Evolutionary conservation across 1,284 basidiomycete genomes (phyloP).

Genomic region (Inonotus hispidus): DNA sequence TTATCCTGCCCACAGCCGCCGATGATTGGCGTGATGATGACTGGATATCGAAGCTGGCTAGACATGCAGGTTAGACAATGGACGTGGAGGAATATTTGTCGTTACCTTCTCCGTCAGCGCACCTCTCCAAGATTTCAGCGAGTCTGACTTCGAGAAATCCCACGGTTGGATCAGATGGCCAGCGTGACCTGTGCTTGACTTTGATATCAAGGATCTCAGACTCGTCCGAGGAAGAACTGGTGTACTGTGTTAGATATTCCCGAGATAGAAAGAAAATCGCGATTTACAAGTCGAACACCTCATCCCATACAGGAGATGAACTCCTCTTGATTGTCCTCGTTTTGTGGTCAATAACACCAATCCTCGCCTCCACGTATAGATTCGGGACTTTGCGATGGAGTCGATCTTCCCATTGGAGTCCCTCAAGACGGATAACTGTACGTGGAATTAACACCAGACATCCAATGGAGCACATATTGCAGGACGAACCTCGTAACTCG

Average conservation of each 20-base stretch:
- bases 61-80: too few relatives aligned
- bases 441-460: neutral
- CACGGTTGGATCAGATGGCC: neutral
- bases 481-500: neutral
- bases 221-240: neutral
- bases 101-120: neutral
- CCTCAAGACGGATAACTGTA: neutral
- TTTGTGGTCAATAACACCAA: neutral
- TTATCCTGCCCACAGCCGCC: too few relatives aligned
- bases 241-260: too few relatives aligned
- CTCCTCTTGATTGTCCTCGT: neutral
- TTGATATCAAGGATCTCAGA: neutral
- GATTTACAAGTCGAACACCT: neutral
- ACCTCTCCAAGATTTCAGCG: neutral
- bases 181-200: neutral
- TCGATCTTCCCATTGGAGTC: neutral
- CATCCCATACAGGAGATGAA: neutral
- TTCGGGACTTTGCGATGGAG: neutral
- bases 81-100: neutral
- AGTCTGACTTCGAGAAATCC: neutral
- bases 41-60: too few relatives aligned
- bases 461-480: neutral
- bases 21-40: too few relatives aligned
- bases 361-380: neutral
- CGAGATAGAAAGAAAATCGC: neutral